These are phyloP conservation scores for Hymenoscyphus fraxineus DNA, from an alignment of 2,329 filamentous ascomycete species.

Conservation along the genomic window DNA sequence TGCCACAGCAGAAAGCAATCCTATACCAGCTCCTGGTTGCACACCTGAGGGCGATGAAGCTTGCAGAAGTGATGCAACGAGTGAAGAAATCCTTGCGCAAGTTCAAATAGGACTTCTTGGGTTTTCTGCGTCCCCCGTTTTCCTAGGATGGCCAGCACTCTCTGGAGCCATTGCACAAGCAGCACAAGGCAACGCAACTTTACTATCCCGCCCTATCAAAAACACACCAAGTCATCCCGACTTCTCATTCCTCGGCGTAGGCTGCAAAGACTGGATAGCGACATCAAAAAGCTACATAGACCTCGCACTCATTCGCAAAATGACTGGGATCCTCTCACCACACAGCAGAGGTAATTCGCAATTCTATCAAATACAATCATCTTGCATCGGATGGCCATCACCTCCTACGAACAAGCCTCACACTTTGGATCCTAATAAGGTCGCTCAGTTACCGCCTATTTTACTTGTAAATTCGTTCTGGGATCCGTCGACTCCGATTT, in stretches of 20 bases:
- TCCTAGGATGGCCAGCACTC: background rate
- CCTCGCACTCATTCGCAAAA: constrained; percentile 11
- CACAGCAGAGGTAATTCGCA: constrained; percentile 37
- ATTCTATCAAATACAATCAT: constrained; percentile 35
- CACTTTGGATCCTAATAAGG: background rate
- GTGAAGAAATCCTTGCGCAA: background rate
- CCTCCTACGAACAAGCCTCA: background rate
- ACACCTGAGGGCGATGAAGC: constrained; percentile 23
- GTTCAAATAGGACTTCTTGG: background rate
- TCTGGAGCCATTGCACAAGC: background rate
- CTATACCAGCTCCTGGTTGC: background rate
- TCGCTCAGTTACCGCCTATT: constrained; percentile 32
- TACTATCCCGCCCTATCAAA: background rate
- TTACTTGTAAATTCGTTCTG: constrained; percentile 39
- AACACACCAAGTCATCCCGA: background rate
- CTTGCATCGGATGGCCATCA: constrained; percentile 31
- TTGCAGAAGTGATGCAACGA: background rate
- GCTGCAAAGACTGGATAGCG: constrained; percentile 28
- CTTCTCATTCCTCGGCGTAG: constrained; percentile 1
- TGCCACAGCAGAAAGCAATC: constrained; percentile 26
- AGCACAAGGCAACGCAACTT: background rate
- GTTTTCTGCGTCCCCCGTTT: background rate
- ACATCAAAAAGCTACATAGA: constrained; percentile 34
- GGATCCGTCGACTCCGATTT: constrained; percentile 41
- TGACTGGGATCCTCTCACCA: constrained; percentile 35